Percentiles rank a stretch among this genome's conserved stretches.
Evolutionary conservation across 2,329 filamentous ascomycete genomes (phyloP).

Genomic region (Elsinoe arachidis): DNA sequence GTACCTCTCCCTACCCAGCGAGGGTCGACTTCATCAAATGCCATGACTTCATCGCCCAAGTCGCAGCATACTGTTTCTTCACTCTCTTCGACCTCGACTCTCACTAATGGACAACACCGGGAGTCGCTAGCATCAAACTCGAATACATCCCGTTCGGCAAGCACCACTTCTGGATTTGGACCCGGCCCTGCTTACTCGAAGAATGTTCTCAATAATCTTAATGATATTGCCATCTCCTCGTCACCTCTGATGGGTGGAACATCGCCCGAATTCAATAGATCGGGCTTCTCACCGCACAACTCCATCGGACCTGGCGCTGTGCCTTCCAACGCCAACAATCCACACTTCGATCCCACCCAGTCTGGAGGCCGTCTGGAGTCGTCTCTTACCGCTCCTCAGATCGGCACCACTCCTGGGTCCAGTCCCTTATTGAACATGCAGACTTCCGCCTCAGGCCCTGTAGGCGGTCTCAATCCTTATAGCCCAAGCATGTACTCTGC

Average conservation of each 20-base stretch:
- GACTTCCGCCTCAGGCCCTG: not conserved
- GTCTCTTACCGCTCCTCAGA: not conserved
- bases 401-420: not conserved
- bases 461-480: constrained; percentile 2
- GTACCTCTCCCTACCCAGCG: not conserved
- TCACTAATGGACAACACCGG: constrained; percentile 4
- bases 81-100: constrained; percentile 8
- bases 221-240: constrained; percentile 12
- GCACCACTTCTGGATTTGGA: constrained; percentile 4
- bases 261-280: constrained; percentile 5
- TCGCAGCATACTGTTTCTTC: not conserved
- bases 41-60: not conserved
- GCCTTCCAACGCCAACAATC: not conserved
- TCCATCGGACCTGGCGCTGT: not conserved
- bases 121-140: not conserved
- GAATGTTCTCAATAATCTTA: not conserved
- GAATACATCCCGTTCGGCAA: constrained; percentile 4
- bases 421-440: not conserved
- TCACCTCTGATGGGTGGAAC: constrained; percentile 11
- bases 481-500: constrained; percentile 1
- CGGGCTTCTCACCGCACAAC: constrained; percentile 10
- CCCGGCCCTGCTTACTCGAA: not conserved
- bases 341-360: not conserved
- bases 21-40: not conserved
- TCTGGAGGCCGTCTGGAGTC: not conserved